Conservation (phyloP, 305 asterid species). For the Fraxinus sp. region DNA sequence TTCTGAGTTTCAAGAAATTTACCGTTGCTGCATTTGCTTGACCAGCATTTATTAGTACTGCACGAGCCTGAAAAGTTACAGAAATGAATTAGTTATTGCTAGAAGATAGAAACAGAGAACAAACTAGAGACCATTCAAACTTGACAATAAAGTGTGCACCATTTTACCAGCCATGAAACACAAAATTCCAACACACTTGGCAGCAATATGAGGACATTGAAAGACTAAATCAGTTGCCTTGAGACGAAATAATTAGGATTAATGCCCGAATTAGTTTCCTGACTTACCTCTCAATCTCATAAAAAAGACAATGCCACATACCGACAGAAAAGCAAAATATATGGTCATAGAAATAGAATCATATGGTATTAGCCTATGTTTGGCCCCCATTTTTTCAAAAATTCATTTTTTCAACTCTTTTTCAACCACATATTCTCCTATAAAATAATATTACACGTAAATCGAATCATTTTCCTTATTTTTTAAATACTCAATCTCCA, state of each 20-base stretch:
- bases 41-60: conserved; percentile 93
- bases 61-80: conserved; percentile 76
- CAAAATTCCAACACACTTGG: neutral
- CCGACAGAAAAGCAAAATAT: neutral
- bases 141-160: neutral
- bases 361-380: neutral
- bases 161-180: neutral
- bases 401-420: too few species aligned
- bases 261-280: neutral
- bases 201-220: neutral
- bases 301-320: neutral
- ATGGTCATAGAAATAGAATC: neutral
- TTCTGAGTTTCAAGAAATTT: conserved; percentile 27
- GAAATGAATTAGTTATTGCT: conserved; percentile 16
- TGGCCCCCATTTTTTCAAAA: too few species aligned
- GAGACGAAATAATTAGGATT: neutral
- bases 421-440: too few species aligned
- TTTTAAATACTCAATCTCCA: too few species aligned
- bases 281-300: neutral
- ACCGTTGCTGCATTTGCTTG: conserved; percentile 99
- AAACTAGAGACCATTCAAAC: neutral
- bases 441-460: too few species aligned
- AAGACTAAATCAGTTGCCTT: neutral
- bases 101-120: neutral
- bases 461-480: too few species aligned